Percentiles rank a stretch among this genome's conserved stretches.
Evolutionary conservation across 805 yeast genomes (phyloP).

Genomic region (Wickerhamia fluorescens): DNA sequence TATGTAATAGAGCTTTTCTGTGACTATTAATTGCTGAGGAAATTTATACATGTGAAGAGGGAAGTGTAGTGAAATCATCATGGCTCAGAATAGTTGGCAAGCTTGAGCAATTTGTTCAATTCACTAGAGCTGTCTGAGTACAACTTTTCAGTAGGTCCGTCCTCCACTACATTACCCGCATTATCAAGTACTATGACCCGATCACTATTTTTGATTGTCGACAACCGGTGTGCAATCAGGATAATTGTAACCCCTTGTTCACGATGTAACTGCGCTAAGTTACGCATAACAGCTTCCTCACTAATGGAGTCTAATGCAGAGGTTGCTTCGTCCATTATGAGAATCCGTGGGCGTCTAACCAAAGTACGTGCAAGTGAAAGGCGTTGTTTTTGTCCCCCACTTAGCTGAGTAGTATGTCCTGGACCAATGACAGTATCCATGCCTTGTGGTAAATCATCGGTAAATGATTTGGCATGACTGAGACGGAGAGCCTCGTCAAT

Average conservation of each 20-base stretch:
- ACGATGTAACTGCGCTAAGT: constrained; percentile 48
- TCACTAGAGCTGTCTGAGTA: constrained; percentile 22
- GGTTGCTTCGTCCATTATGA: constrained; percentile 90
- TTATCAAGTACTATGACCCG: constrained; percentile 63
- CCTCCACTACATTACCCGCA: constrained; percentile 57
- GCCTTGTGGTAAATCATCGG: constrained; percentile 72
- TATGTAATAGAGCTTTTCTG: no score
- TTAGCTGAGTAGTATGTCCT: constrained; percentile 57
- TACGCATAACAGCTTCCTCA: constrained; percentile 77
- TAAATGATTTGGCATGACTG: constrained; percentile 70
- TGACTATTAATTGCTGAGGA: no score
- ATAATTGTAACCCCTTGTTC: constrained; percentile 62
- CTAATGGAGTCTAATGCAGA: constrained; percentile 87
- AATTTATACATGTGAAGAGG: no score
- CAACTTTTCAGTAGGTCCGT: constrained; percentile 34
- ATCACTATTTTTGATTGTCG: constrained; percentile 80
- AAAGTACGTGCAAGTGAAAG: constrained; percentile 87
- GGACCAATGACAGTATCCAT: constrained; percentile 81
- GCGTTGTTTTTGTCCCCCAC: constrained; percentile 95
- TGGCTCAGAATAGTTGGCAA: no score
- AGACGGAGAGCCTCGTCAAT: constrained; percentile 52
- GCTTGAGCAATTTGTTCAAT: constrained; percentile 29
- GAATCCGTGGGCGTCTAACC: constrained; percentile 67
- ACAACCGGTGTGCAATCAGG: constrained; percentile 85
- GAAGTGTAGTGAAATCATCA: no score